Evolutionary conservation across 1,284 basidiomycete genomes (phyloP), one percentile per base, ranked within the genome.

Genomic region (Marasmius oreades): DNA sequence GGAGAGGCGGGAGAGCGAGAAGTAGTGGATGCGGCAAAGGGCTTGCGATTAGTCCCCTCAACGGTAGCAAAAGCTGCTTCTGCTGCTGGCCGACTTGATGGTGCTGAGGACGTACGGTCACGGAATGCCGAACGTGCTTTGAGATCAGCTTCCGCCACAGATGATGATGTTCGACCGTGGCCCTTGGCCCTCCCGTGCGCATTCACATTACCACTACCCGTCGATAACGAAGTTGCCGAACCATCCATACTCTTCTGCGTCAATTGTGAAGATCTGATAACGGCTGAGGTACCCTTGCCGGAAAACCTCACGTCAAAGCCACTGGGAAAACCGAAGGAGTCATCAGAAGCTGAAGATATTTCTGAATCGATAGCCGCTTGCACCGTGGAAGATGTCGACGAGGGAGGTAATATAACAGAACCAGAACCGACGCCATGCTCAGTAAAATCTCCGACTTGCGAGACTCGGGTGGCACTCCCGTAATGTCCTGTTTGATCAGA

Each of bases 401-500:
- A n/a, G 14, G 42, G 36, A 24, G 44, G 42, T 6, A 51, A 47
- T 22, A n/a, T 37, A 11, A 36, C 12, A 26, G 26, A 16, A 6
- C 46, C 51, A 24, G 45, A 51, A 23, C 43, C n/a, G 7, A 31
- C 23, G 5, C 18, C 47, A 10, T 33, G 26, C 16, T 18, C 47
- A 26, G 22, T 16, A 2, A 46, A 16, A 11, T 24, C 45, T 24
- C 31, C 22, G 44, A 22, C 51, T 16, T 59, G 55, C 26, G 55
- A 47, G 4, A 59, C 58, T 42, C 58, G 39, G 24, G 31, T 48
- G 14, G 55, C 58, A 36, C 26, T 53, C 14, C 58, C 58, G 45
- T 59, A 55, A 12, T 62, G 59, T 18, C 64, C 64, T 3, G 66
- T 70, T 56, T 71, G 66, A 36, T 67, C 68, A 14, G 65, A 62